Evolutionary conservation across 768 basidiomycete species (phyloP).

Genomic region (Termitomyces sp.): DNA sequence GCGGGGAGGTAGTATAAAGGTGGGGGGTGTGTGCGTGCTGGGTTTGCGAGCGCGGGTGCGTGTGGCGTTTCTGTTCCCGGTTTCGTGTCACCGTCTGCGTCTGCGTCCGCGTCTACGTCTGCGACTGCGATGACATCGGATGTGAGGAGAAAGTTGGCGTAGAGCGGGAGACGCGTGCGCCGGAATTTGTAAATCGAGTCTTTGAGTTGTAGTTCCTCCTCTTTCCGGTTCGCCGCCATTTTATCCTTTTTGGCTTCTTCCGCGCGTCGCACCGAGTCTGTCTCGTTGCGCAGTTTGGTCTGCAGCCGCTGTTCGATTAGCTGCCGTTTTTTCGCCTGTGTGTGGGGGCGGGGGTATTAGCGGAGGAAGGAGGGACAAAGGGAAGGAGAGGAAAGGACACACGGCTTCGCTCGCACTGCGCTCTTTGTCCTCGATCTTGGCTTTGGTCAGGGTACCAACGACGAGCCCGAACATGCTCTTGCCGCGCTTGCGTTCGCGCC

Average conservation of each 20-base stretch:
- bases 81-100: too few species aligned
- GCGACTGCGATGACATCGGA: conserved; percentile 56
- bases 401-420: conserved; percentile 80
- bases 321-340: conserved; percentile 86
- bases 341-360: neutral
- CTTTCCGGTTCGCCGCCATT: conserved; percentile 66
- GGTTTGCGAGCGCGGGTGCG: conserved; percentile 36
- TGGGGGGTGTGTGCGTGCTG: conserved; percentile 65
- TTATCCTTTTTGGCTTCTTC: conserved; percentile 88
- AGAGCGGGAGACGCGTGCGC: conserved; percentile 60
- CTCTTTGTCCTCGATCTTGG: conserved; percentile 83
- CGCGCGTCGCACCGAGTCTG: conserved; percentile 78
- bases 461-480: conserved; percentile 86
- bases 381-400: neutral
- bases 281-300: conserved; percentile 79
- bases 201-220: conserved; percentile 77
- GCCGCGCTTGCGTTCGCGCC: conserved; percentile 73
- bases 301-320: conserved; percentile 82
- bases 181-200: conserved; percentile 79
- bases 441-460: conserved; percentile 80
- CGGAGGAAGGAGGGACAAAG: neutral
- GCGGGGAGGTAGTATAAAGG: conserved; percentile 76
- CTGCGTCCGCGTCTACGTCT: conserved; percentile 6
- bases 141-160: conserved; percentile 73
- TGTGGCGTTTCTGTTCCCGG: conserved; percentile 10